Conservation (phyloP, 2,329 filamentous ascomycete genomes). For the Trichophaea hybrida region DNA sequence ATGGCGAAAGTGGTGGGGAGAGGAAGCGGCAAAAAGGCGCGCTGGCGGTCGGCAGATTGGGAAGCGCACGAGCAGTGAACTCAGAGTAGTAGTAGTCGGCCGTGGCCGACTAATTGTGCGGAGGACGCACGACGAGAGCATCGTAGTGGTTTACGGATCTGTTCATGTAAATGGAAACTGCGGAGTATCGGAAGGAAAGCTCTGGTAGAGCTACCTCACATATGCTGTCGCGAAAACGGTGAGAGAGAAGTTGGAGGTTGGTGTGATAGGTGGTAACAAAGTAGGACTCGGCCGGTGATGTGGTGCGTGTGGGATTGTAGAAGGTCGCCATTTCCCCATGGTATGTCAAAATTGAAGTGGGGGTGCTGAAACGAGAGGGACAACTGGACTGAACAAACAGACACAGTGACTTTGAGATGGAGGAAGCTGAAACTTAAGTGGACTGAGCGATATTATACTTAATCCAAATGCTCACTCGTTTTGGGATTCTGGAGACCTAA, state of each 20-base stretch:
- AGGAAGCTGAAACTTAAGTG: no score
- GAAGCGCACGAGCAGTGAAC: neutral
- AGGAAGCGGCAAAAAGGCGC: neutral
- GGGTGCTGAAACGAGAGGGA: neutral
- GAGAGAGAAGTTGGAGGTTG: neutral
- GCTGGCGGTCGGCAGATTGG: neutral
- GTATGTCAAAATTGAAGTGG: neutral
- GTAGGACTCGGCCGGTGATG: neutral
- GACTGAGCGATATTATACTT: no score
- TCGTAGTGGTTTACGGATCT: neutral
- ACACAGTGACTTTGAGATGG: no score
- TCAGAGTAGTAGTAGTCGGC: neutral
- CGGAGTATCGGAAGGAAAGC: neutral
- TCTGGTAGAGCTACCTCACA: neutral
- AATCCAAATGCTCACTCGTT: no score
- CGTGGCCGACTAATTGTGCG: conserved; percentile 15
- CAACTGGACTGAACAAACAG: no score
- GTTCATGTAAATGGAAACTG: neutral
- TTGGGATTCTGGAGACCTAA: no score
- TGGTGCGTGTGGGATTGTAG: neutral
- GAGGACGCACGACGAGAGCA: conserved; percentile 16
- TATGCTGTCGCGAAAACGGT: neutral
- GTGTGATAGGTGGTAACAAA: neutral
- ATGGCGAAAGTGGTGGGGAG: neutral
- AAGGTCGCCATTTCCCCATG: neutral